Evolutionary conservation across 139 green algal species (phyloP).

Genomic region (Microglena sp.): DNA sequence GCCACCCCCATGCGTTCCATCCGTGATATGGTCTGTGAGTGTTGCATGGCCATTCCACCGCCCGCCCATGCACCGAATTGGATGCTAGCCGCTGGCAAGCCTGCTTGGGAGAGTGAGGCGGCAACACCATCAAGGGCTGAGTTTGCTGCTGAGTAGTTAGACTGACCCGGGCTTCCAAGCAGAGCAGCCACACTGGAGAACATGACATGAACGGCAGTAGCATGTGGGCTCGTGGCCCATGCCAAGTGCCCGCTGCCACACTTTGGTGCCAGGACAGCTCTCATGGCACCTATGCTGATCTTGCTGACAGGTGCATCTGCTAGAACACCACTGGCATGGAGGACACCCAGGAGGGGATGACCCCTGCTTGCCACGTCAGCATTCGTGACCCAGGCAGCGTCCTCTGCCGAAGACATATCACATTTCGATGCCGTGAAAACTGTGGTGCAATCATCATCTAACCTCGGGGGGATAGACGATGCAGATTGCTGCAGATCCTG

Average conservation of each 20-base stretch:
- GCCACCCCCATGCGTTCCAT: slow-evolving; percentile 58
- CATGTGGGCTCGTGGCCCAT: background rate
- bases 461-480: background rate
- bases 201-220: slow-evolving; percentile 32
- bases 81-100: slow-evolving; percentile 28
- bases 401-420: slow-evolving; percentile 14
- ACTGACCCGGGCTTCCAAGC: slow-evolving; percentile 69
- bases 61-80: slow-evolving; percentile 65
- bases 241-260: background rate
- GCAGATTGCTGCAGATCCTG: background rate
- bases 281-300: slow-evolving; percentile 3
- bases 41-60: slow-evolving; percentile 40
- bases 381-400: slow-evolving; percentile 6
- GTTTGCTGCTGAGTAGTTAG: slow-evolving; percentile 73
- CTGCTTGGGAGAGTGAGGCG: background rate
- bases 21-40: slow-evolving; percentile 27
- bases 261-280: slow-evolving; percentile 28
- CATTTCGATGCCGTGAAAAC: slow-evolving; percentile 21
- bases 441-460: background rate
- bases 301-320: slow-evolving; percentile 23
- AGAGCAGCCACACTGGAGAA: slow-evolving; percentile 74
- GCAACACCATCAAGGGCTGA: slow-evolving; percentile 44
- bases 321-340: slow-evolving; percentile 39
- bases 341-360: slow-evolving; percentile 21
- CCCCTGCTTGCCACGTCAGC: background rate